phyloP scores from a whole-genome alignment of 805 yeast species.

The Saturnispora diversa region DNA sequence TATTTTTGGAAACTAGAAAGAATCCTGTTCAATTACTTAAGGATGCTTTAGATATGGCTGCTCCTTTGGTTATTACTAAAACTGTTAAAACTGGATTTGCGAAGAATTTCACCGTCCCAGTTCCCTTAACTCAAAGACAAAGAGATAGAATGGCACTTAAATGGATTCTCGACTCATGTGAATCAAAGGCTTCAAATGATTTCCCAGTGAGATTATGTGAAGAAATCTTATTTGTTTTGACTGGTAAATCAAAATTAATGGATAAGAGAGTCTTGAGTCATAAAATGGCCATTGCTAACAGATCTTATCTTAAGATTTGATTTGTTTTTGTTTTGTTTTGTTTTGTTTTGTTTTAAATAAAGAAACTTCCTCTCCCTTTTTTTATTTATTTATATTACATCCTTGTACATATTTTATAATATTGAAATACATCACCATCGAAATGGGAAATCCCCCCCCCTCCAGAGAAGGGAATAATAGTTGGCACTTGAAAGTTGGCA shows the following conservation, averaged over 20 bases:
- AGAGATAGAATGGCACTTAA: constrained; percentile 78
- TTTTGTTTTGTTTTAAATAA: no score
- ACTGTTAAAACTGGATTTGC: constrained; percentile 81
- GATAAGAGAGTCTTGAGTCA: constrained; percentile 81
- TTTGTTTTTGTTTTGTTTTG: neutral
- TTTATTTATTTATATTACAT: no score
- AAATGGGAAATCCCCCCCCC: no score
- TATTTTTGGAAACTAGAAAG: constrained; percentile 58
- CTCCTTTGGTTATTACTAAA: constrained; percentile 74
- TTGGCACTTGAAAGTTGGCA: no score
- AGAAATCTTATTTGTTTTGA: constrained; percentile 69
- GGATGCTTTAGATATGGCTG: constrained; percentile 68
- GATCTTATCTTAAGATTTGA: constrained; percentile 46
- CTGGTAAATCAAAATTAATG: constrained; percentile 74
- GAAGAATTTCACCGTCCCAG: constrained; percentile 71
- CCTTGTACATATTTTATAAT: no score
- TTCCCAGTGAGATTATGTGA: constrained; percentile 86
- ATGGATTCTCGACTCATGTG: constrained; percentile 85
- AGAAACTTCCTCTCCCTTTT: no score
- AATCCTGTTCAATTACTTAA: constrained; percentile 77
- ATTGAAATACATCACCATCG: no score
- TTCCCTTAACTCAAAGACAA: constrained; percentile 74
- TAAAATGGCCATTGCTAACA: constrained; percentile 77
- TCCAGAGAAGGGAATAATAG: no score
- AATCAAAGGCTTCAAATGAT: constrained; percentile 69